These are phyloP conservation scores for Myochromella boudieri DNA, from an alignment of 768 basidiomycete genomes.

Conservation along the genomic window DNA sequence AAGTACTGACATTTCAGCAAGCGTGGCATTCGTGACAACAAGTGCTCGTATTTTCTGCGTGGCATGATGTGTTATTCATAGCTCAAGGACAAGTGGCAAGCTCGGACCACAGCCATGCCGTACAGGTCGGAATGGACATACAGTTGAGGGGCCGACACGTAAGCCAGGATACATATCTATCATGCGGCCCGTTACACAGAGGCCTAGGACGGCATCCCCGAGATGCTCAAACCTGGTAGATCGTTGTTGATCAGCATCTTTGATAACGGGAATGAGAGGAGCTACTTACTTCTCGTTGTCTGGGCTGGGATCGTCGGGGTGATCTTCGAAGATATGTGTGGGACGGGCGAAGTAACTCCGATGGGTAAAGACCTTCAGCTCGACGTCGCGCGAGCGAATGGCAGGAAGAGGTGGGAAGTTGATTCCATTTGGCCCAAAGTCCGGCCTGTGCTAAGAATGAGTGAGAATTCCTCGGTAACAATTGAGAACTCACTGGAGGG, in stretches of 20 bases:
- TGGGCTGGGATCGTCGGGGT: conserved; percentile 66
- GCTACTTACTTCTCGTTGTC: conserved; percentile 75
- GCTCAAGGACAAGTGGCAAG: conserved; percentile 3
- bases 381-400: conserved; percentile 46
- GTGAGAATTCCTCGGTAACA: neutral
- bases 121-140: conserved; percentile 31
- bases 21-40: conserved; percentile 71
- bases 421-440: conserved; percentile 40
- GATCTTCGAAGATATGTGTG: conserved; percentile 76
- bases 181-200: conserved; percentile 66
- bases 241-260: neutral
- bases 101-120: conserved; percentile 13
- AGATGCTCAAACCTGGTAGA: conserved; percentile 66
- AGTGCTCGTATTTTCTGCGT: conserved; percentile 75
- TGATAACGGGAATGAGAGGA: neutral
- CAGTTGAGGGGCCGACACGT: conserved; percentile 78
- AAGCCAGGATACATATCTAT: conserved; percentile 64
- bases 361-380: conserved; percentile 70
- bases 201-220: conserved; percentile 71
- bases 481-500: conserved; percentile 15
- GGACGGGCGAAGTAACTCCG: conserved; percentile 70
- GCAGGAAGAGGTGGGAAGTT: conserved; percentile 60
- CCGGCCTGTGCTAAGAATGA: conserved; percentile 29
- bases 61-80: conserved; percentile 2
- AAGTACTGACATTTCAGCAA: conserved; percentile 62